Evolutionary conservation across 192 early-diverging fungal species (phyloP).

Genomic region (Backusella tuberculispora): DNA sequence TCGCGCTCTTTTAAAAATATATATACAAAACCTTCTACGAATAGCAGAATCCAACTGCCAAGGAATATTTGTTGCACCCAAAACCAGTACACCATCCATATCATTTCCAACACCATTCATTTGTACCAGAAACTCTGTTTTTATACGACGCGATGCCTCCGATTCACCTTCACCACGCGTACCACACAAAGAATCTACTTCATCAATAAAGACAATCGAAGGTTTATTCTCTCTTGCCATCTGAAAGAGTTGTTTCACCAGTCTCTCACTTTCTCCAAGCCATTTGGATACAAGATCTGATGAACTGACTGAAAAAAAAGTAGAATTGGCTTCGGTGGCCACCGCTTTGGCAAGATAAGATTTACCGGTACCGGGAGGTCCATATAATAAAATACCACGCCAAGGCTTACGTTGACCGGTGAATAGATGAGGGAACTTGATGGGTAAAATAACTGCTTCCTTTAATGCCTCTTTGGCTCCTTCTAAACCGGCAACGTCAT

Average conservation of each 20-base stretch:
- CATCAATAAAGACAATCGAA: constrained; percentile 98
- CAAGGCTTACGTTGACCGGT: constrained; percentile 94
- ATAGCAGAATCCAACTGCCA: constrained; percentile 96
- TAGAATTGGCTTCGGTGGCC: constrained; percentile 95
- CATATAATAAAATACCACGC: constrained; percentile 96
- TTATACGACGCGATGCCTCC: constrained; percentile 93
- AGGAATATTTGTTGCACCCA: constrained; percentile 97
- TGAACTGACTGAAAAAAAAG: constrained; percentile 96
- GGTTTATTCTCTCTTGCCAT: constrained; percentile 93
- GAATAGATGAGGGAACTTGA: constrained; percentile 97
- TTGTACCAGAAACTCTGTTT: constrained; percentile 98
- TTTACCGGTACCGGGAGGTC: constrained; percentile 98
- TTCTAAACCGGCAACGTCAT: constrained; percentile 96
- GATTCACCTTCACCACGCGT: constrained; percentile 96
- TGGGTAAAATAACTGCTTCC: constrained; percentile 98
- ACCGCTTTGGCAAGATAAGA: constrained; percentile 97
- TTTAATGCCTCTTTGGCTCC: constrained; percentile 95
- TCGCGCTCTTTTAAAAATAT: not conserved
- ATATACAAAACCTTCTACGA: constrained; percentile 66
- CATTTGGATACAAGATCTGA: constrained; percentile 99
- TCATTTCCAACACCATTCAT: constrained; percentile 99
- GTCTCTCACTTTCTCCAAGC: constrained; percentile 97
- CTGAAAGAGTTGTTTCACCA: constrained; percentile 93
- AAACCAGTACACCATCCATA: constrained; percentile 91
- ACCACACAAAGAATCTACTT: constrained; percentile 96